A percentile compares a stretch with the other conserved stretches of the same genome.
Evolutionary conservation across 345 rosid genomes (phyloP).

Genomic region (Hypericum perforatum): DNA sequence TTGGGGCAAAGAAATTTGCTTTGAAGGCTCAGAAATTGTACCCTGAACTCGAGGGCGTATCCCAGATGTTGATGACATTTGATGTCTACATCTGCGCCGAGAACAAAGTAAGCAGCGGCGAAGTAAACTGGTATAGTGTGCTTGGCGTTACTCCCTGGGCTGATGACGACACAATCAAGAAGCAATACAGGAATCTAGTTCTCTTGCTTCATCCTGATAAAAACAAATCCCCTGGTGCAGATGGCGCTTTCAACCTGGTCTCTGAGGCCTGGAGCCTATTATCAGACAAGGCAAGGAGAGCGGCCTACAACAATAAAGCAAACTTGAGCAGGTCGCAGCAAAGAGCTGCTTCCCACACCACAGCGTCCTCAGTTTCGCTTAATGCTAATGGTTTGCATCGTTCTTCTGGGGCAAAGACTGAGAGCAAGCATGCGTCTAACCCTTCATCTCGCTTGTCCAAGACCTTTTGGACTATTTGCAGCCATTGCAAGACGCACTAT

Average conservation of each 20-base stretch:
- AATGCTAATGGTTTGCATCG: neutral
- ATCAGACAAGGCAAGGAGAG: conserved; percentile 27
- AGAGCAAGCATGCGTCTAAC: conserved; percentile 13
- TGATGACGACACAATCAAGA: conserved; percentile 33
- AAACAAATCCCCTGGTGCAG: conserved; percentile 38
- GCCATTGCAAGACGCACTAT: conserved; percentile 36
- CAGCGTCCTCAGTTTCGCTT: neutral
- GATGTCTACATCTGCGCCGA: conserved; percentile 63
- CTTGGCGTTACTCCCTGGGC: conserved; percentile 35
- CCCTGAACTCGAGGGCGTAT: conserved; percentile 65
- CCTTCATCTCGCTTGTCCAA: conserved; percentile 9
- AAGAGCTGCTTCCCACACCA: neutral
- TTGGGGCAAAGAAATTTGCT: conserved; percentile 64
- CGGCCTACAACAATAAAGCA: conserved; percentile 2
- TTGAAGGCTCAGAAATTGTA: conserved; percentile 65
- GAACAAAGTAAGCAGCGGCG: conserved; percentile 42
- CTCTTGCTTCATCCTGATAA: conserved; percentile 40
- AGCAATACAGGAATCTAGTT: conserved; percentile 31
- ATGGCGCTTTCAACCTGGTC: conserved; percentile 33
- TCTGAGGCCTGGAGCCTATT: conserved; percentile 35
- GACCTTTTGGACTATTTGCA: conserved; percentile 42
- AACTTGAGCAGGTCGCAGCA: neutral
- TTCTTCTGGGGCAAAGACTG: conserved; percentile 12
- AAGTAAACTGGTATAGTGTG: conserved; percentile 72
- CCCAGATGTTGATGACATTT: conserved; percentile 45